Conservation (phyloP, 139 green algal genomes). For the Raphidocelis subcapitata region DNA sequence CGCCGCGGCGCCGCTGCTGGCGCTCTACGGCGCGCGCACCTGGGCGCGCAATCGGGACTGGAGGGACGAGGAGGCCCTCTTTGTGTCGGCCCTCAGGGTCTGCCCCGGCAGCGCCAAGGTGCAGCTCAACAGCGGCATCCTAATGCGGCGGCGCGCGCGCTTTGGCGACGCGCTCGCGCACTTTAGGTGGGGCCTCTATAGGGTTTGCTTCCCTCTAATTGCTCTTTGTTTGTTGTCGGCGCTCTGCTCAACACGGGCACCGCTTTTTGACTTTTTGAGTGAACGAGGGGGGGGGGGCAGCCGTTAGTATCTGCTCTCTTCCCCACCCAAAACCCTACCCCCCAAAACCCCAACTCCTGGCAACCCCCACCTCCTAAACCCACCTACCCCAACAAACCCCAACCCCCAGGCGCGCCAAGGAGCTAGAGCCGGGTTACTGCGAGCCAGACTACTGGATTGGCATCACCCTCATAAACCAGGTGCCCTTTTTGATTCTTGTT, state of each 20-base stretch:
- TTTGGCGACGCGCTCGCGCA: conserved; percentile 49
- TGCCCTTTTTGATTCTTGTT: background rate
- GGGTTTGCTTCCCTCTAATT: background rate
- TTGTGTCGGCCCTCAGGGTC: conserved; percentile 63
- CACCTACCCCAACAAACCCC: no score
- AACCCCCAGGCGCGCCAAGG: conserved; percentile 26
- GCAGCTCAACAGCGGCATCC: conserved; percentile 77
- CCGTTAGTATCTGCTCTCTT: background rate
- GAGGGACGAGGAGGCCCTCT: conserved; percentile 69
- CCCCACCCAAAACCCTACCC: background rate
- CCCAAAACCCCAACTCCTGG: background rate
- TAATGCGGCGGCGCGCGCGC: conserved; percentile 49
- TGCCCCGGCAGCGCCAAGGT: conserved; percentile 74
- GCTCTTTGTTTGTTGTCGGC: background rate
- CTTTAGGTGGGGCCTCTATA: conserved; percentile 45
- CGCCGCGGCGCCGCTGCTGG: conserved; percentile 30
- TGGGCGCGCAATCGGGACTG: conserved; percentile 68
- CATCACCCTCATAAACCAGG: conserved; percentile 46
- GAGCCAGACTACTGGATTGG: conserved; percentile 77
- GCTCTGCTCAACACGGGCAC: background rate
- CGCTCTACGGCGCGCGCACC: conserved; percentile 38
- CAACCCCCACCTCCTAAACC: no score
- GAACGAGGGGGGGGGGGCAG: no score
- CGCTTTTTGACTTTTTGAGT: background rate
- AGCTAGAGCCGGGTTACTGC: conserved; percentile 72